These are phyloP conservation scores for Incumbomyces delicatus DNA, from an alignment of 2,329 filamentous ascomycete species.

Conservation along the genomic window DNA sequence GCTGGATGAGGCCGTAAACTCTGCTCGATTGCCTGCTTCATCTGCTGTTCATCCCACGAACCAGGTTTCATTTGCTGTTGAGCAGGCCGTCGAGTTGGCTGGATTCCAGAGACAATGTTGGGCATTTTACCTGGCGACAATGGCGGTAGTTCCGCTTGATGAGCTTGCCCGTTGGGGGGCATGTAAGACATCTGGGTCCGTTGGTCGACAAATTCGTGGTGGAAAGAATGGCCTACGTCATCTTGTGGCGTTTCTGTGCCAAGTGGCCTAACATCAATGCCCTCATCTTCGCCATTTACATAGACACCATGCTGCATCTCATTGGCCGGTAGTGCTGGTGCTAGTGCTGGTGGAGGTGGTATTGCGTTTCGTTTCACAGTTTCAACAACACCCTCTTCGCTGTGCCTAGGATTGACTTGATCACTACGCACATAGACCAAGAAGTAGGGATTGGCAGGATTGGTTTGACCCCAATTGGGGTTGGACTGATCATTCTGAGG, in stretches of 20 bases:
- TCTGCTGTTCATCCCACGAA: neutral
- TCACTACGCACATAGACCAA: conserved; percentile 71
- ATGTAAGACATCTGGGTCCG: conserved; percentile 2
- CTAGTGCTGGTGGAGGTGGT: neutral
- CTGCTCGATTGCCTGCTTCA: conserved; percentile 2
- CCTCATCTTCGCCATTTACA: conserved; percentile 1
- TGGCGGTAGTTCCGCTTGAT: too few species aligned
- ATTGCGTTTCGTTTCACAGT: conserved; percentile 41
- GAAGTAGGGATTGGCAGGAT: conserved; percentile 46
- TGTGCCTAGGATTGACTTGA: conserved; percentile 43
- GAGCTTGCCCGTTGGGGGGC: neutral
- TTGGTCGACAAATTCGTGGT: conserved; percentile 2
- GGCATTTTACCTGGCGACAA: too few species aligned
- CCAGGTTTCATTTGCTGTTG: neutral
- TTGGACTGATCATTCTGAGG: conserved; percentile 8
- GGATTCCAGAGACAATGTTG: neutral
- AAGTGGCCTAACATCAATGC: conserved; percentile 5
- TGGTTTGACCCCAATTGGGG: conserved; percentile 34
- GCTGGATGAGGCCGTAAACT: neutral
- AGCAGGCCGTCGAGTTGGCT: neutral
- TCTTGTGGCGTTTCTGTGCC: conserved; percentile 2
- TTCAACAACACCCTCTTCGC: conserved; percentile 40
- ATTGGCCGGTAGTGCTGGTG: neutral
- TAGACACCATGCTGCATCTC: neutral
- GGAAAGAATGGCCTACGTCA: neutral